Evolutionary conservation across 1,284 basidiomycete species (phyloP).

Genomic region (Apiotrichum gracile): DNA sequence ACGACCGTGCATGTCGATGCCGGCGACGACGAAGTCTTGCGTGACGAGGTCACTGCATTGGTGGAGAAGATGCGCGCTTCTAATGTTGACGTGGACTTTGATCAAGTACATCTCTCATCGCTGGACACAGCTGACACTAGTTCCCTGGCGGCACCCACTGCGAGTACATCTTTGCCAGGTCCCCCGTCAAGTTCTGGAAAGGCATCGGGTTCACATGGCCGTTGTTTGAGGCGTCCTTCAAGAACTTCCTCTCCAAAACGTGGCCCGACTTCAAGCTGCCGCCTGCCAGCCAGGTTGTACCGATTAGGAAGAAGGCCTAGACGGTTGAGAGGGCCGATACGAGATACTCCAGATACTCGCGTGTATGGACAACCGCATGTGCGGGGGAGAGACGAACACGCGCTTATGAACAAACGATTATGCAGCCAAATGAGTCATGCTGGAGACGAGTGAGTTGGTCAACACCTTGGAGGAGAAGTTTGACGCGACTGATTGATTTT

Average conservation of each 20-base stretch:
- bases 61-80: constrained; percentile 2
- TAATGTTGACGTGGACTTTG: constrained; percentile 6
- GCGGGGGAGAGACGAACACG: too few species aligned
- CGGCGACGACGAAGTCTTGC: constrained; percentile 10
- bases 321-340: too few species aligned
- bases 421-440: too few species aligned
- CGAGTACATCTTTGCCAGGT: constrained; percentile 8
- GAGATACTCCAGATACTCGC: too few species aligned
- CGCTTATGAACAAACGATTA: not conserved
- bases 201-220: constrained; percentile 13
- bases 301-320: not conserved
- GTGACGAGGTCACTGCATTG: constrained; percentile 2
- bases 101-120: not conserved
- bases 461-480: too few species aligned
- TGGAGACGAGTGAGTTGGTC: too few species aligned
- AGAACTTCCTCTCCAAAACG: not conserved
- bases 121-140: not conserved
- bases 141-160: constrained; percentile 8
- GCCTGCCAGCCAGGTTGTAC: not conserved
- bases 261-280: not conserved
- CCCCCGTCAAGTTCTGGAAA: constrained; percentile 1
- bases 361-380: too few species aligned
- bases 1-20: constrained; percentile 8
- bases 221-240: not conserved
- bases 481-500: too few species aligned